Evolutionary conservation across 225 moss, liverwort and hornwort genomes (phyloP).

Genomic region (Marchantia polymorpha): DNA sequence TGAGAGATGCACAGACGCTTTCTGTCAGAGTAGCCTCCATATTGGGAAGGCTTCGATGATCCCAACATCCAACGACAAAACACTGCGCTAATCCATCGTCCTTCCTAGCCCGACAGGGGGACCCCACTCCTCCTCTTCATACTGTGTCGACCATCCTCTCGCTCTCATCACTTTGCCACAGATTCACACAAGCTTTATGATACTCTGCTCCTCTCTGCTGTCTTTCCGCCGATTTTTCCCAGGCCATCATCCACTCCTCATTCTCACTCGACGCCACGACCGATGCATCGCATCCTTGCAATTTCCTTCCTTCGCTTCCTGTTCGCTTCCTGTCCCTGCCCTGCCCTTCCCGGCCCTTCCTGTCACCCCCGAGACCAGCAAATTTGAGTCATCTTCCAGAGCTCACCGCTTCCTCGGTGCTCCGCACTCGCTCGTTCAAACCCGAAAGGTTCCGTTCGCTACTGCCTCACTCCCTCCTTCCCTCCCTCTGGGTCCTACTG

Average conservation of each 20-base stretch:
- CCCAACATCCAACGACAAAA: constrained; percentile 11
- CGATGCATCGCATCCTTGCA: too few relatives aligned
- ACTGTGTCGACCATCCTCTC: background rate
- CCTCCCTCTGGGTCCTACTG: background rate
- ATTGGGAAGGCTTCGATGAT: constrained; percentile 12
- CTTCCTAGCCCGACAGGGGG: background rate
- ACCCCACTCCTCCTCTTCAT: background rate
- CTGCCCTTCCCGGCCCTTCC: background rate
- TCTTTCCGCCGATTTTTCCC: background rate
- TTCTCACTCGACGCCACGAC: too few relatives aligned
- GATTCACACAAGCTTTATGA: background rate
- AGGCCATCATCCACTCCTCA: background rate
- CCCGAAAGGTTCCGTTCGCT: background rate
- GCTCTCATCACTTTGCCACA: background rate
- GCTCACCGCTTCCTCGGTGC: background rate
- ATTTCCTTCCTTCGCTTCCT: background rate
- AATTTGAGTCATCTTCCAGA: background rate
- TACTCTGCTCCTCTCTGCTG: background rate
- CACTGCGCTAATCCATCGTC: background rate
- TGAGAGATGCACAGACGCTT: constrained; percentile 75
- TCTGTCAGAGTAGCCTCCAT: constrained; percentile 87
- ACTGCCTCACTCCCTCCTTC: background rate
- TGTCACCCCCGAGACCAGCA: background rate
- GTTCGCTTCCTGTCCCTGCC: background rate
- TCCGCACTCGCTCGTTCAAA: background rate